Conservation (phyloP, 768 basidiomycete genomes). For the Pleurotus pulmonarius region DNA sequence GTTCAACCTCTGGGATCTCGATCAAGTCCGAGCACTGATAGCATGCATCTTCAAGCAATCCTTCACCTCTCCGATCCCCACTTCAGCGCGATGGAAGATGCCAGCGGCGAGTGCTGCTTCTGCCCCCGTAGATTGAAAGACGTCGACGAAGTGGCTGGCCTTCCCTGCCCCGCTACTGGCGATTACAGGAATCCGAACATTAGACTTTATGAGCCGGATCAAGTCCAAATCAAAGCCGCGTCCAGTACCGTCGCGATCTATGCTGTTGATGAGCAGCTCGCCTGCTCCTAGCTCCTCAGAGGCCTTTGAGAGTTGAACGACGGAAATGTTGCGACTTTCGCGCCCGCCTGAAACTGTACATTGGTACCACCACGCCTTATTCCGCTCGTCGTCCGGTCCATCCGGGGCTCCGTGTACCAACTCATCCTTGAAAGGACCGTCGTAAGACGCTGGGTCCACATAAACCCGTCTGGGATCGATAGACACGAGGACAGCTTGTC, state of each 20-base stretch:
- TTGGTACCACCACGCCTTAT: slow-evolving; percentile 96
- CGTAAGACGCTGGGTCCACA: slow-evolving; percentile 62
- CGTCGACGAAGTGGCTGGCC: slow-evolving; percentile 79
- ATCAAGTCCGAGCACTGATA: slow-evolving; percentile 45
- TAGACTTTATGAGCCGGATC: slow-evolving; percentile 66
- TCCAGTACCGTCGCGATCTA: slow-evolving; percentile 94
- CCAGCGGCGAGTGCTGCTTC: slow-evolving; percentile 96
- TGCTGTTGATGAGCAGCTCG: slow-evolving; percentile 92
- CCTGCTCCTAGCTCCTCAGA: slow-evolving; percentile 92
- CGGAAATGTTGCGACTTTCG: slow-evolving; percentile 78
- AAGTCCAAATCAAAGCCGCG: slow-evolving; percentile 89
- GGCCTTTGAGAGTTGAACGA: slow-evolving; percentile 85
- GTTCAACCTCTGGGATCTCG: slow-evolving; percentile 13
- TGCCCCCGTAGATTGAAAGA: slow-evolving; percentile 74
- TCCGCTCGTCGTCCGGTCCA: slow-evolving; percentile 51
- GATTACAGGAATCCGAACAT: slow-evolving; percentile 87
- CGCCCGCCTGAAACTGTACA: slow-evolving; percentile 96
- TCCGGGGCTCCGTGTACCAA: slow-evolving; percentile 46
- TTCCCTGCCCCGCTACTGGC: slow-evolving; percentile 93
- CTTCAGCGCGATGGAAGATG: slow-evolving; percentile 92
- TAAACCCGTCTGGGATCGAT: slow-evolving; percentile 89
- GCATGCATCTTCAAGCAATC: slow-evolving; percentile 38
- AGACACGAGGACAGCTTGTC: slow-evolving; percentile 97
- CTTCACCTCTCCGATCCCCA: slow-evolving; percentile 82
- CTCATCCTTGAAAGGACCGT: slow-evolving; percentile 66